Evolutionary conservation across 2,329 filamentous ascomycete species (phyloP).

Genomic region (Dichotomopilus funicola): DNA sequence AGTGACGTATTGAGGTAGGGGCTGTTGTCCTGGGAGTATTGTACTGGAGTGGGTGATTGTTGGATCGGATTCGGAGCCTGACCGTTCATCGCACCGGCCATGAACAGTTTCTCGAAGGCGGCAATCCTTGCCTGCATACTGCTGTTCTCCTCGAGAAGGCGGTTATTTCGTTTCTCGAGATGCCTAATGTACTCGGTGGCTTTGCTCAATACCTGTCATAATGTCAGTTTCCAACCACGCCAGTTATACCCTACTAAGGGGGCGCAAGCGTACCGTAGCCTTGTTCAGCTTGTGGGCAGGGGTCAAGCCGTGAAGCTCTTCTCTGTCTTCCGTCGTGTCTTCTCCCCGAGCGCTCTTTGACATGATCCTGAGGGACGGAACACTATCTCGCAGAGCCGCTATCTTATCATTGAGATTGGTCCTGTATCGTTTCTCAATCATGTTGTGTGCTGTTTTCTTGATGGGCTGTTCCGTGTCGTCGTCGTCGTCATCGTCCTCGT

Average conservation of each 20-base stretch:
- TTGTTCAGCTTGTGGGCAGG: constrained; percentile 95
- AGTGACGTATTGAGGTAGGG: constrained; percentile 42
- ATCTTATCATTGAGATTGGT: constrained; percentile 98
- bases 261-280: constrained; percentile 58
- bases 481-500: constrained; percentile 50
- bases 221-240: constrained; percentile 4
- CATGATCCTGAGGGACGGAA: constrained; percentile 83
- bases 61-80: constrained; percentile 47
- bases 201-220: constrained; percentile 67
- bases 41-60: constrained; percentile 47
- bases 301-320: constrained; percentile 74
- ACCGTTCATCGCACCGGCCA: constrained; percentile 63
- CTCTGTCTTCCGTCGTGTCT: constrained; percentile 65
- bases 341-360: constrained; percentile 63
- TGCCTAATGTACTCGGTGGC: constrained; percentile 95
- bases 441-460: constrained; percentile 96
- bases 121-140: constrained; percentile 72
- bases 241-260: too few species aligned
- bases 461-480: constrained; percentile 47
- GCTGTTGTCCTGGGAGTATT: constrained; percentile 40
- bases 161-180: constrained; percentile 82
- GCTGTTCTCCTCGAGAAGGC: constrained; percentile 73
- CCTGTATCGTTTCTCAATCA: constrained; percentile 95
- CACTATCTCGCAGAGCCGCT: constrained; percentile 81
- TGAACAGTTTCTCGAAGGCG: constrained; percentile 72